phyloP scores from a whole-genome alignment of 768 basidiomycete genomes.

The Mycena floridula region DNA sequence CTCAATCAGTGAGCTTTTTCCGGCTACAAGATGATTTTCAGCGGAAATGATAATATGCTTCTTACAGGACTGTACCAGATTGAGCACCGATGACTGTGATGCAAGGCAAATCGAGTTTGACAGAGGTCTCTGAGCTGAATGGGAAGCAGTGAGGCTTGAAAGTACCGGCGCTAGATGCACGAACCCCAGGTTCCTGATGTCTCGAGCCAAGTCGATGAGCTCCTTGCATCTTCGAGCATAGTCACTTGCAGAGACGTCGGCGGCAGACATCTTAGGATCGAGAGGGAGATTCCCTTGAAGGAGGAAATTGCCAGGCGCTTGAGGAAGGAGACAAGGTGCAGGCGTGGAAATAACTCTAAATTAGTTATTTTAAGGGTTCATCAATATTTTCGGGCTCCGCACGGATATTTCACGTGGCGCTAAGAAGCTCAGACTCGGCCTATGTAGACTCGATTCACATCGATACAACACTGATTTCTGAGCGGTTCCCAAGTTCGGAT shows the following conservation, averaged over 20 bases:
- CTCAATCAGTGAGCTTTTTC: constrained; percentile 37
- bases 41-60: constrained; percentile 2
- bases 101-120: constrained; percentile 23
- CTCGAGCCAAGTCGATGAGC: constrained; percentile 25
- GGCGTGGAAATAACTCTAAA: too few species aligned
- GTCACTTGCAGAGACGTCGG: constrained; percentile 22
- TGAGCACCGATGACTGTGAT: constrained; percentile 39
- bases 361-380: too few species aligned
- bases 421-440: too few species aligned
- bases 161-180: background rate
- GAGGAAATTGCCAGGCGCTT: too few species aligned
- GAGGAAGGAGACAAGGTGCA: too few species aligned
- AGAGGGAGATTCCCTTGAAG: too few species aligned
- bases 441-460: too few species aligned
- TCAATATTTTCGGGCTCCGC: too few species aligned
- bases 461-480: too few species aligned
- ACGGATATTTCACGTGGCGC: too few species aligned
- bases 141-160: constrained; percentile 1
- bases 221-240: constrained; percentile 28
- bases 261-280: too few species aligned
- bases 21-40: constrained; percentile 18
- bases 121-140: constrained; percentile 22
- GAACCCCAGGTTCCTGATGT: constrained; percentile 27
- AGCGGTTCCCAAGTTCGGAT: too few species aligned
- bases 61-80: constrained; percentile 21